phyloP scores from a whole-genome alignment of 2,329 filamentous ascomycete genomes.

The Arthroderma uncinatum region DNA sequence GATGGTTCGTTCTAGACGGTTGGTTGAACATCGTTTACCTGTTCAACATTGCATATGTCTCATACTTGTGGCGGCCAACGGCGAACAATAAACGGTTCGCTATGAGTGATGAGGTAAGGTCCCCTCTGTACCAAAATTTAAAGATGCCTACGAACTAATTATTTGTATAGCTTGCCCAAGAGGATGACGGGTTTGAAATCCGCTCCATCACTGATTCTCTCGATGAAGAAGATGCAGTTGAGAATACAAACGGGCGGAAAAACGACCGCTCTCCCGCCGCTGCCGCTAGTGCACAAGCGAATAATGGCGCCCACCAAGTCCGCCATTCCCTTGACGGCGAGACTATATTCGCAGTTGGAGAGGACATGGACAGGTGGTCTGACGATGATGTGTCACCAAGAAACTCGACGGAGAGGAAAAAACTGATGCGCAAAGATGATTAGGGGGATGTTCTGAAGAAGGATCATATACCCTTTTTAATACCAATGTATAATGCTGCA shows the following conservation, averaged over 20 bases:
- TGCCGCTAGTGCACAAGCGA: slow-evolving; percentile 36
- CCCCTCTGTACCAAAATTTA: neutral
- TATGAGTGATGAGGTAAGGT: slow-evolving; percentile 82
- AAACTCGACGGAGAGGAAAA: slow-evolving; percentile 41
- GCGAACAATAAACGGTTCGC: slow-evolving; percentile 94
- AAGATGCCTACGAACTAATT: neutral
- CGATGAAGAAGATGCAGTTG: slow-evolving; percentile 49
- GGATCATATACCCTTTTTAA: slow-evolving; percentile 1
- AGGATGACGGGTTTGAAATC: slow-evolving; percentile 97
- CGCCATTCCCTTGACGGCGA: slow-evolving; percentile 68
- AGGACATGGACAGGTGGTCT: slow-evolving; percentile 75
- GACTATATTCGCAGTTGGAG: slow-evolving; percentile 88
- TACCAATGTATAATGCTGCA: neutral
- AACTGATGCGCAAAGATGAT: slow-evolving; percentile 39
- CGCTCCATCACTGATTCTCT: slow-evolving; percentile 72
- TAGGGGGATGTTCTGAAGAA: slow-evolving; percentile 1
- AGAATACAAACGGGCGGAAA: slow-evolving; percentile 3
- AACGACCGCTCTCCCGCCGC: slow-evolving; percentile 30
- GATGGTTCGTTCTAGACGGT: slow-evolving; percentile 95
- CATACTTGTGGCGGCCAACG: slow-evolving; percentile 92
- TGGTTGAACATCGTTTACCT: slow-evolving; percentile 97
- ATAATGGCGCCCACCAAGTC: slow-evolving; percentile 29
- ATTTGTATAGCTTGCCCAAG: slow-evolving; percentile 63
- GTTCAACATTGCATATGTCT: slow-evolving; percentile 81
- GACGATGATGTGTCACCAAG: slow-evolving; percentile 51